A percentile compares a stretch with the other conserved stretches of the same genome.
Conservation (phyloP, 2,329 filamentous ascomycete species). For the Fusarium coicis region DNA sequence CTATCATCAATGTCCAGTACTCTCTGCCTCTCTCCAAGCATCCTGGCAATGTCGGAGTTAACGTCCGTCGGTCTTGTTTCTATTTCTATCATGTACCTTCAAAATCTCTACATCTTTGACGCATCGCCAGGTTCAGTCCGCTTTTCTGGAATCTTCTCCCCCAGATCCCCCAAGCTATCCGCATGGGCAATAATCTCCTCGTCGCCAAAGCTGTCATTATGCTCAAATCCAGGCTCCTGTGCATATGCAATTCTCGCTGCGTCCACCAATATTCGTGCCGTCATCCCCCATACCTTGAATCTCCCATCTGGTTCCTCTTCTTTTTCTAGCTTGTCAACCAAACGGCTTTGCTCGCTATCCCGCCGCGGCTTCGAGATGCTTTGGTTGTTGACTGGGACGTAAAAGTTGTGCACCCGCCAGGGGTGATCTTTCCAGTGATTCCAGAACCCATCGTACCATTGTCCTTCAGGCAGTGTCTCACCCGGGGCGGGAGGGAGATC, state of each 20-base stretch:
- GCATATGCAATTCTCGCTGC: constrained; percentile 85
- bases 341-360: constrained; percentile 55
- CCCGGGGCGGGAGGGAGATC: constrained; percentile 63
- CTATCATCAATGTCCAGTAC: not conserved
- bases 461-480: constrained; percentile 58
- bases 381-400: constrained; percentile 81
- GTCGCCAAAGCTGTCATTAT: constrained; percentile 65
- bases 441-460: constrained; percentile 91
- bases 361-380: constrained; percentile 70
- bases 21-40: not conserved
- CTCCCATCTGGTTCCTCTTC: constrained; percentile 60
- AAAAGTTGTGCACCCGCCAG: constrained; percentile 94
- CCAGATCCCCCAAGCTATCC: constrained; percentile 58
- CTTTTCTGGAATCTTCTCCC: constrained; percentile 51
- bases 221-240: constrained; percentile 85
- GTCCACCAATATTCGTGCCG: constrained; percentile 88
- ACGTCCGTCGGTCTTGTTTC: not conserved
- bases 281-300: constrained; percentile 96
- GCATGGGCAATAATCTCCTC: constrained; percentile 60
- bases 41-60: not conserved
- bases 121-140: constrained; percentile 45
- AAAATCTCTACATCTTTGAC: constrained; percentile 47
- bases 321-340: constrained; percentile 58
- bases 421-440: constrained; percentile 77
- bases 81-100: not conserved